These are phyloP conservation scores for Penicillium longicatenatum DNA, from an alignment of 495 filamentous ascomycete genomes.

Conservation along the genomic window DNA sequence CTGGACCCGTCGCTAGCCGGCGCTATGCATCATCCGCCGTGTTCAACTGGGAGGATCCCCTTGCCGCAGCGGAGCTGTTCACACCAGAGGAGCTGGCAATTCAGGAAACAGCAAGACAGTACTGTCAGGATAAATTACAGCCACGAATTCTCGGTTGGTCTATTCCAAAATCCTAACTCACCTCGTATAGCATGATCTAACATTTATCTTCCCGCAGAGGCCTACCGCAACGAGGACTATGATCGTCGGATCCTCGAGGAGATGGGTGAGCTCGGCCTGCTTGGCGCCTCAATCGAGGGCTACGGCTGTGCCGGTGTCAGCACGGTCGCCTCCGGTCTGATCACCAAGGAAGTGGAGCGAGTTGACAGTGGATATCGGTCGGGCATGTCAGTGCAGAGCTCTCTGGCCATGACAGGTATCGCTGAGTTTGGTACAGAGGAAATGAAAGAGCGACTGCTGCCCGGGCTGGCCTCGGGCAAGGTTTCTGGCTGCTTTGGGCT, in stretches of 20 bases:
- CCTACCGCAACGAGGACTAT: conserved; percentile 92
- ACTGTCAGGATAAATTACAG: conserved; percentile 86
- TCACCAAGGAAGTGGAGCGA: conserved; percentile 93
- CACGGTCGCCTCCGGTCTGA: conserved; percentile 87
- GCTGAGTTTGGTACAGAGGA: conserved; percentile 88
- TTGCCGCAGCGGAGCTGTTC: conserved; percentile 69
- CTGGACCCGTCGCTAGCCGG: conserved; percentile 27
- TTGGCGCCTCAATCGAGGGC: conserved; percentile 89
- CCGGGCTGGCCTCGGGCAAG: conserved; percentile 82
- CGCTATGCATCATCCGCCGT: conserved; percentile 55
- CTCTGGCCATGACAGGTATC: conserved; percentile 95
- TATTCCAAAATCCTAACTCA: neutral
- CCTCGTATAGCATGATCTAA: neutral
- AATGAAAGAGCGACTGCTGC: conserved; percentile 86
- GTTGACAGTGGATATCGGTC: conserved; percentile 96
- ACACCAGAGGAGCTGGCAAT: conserved; percentile 91
- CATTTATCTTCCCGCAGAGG: conserved; percentile 58
- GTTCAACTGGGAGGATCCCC: conserved; percentile 94
- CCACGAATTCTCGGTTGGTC: conserved; percentile 84
- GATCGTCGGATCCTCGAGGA: conserved; percentile 86
- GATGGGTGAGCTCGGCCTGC: conserved; percentile 92
- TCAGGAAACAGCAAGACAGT: conserved; percentile 82
- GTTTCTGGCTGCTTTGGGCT: conserved; percentile 89
- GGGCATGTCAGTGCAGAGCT: conserved; percentile 95
- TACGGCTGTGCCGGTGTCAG: conserved; percentile 95